A percentile compares a stretch with the other conserved stretches of the same genome.
Conservation (phyloP, 768 basidiomycete genomes). For the Boletus eberwhitei region DNA sequence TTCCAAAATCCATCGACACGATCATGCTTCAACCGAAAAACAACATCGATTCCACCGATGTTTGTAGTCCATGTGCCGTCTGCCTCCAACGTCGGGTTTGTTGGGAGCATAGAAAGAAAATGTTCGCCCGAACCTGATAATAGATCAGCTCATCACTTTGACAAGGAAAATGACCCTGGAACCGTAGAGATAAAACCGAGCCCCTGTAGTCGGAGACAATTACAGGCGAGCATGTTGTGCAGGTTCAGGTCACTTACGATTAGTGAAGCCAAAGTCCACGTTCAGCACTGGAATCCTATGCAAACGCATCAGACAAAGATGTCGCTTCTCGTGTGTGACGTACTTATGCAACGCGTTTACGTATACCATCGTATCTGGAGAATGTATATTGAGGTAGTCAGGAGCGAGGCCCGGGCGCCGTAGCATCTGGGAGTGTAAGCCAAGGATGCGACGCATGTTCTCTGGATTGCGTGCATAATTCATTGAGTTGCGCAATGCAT, state of each 20-base stretch:
- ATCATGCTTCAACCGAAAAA: constrained; percentile 1
- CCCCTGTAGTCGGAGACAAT: background rate
- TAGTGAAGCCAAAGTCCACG: constrained; percentile 1
- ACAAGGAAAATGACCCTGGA: background rate
- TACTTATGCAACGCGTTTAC: constrained; percentile 2
- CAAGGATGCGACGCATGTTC: constrained; percentile 1
- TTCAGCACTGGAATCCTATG: background rate
- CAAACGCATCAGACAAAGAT: background rate
- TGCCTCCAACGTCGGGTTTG: background rate
- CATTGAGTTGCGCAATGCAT: background rate
- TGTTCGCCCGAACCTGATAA: background rate
- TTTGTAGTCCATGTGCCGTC: background rate
- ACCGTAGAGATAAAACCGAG: constrained; percentile 3
- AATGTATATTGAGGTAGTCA: background rate
- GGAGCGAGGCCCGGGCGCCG: background rate
- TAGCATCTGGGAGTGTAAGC: constrained; percentile 3
- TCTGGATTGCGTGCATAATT: background rate
- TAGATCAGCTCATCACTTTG: background rate
- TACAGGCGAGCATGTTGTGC: background rate
- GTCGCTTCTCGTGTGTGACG: background rate
- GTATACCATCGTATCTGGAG: constrained; percentile 3
- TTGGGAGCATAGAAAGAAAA: constrained; percentile 2
- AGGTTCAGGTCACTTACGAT: background rate
- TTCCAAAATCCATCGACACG: background rate
- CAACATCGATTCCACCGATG: background rate